These are phyloP conservation scores for Pholiota adiposa DNA, from an alignment of 1,284 basidiomycete species.

Conservation along the genomic window DNA sequence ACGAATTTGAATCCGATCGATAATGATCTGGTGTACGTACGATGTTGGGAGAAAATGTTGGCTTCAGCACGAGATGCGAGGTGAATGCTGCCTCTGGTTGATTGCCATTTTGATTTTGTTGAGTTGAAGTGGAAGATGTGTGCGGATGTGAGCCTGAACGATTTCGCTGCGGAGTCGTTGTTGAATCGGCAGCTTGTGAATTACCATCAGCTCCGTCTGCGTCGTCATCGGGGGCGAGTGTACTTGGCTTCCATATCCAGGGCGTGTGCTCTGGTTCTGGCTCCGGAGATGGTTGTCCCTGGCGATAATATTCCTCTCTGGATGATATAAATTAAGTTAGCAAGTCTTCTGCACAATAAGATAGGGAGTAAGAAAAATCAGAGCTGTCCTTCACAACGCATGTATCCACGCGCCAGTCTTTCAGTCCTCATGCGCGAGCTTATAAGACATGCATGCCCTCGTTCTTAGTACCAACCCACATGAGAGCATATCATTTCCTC, in stretches of 20 bases:
- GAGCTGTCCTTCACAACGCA: too few species aligned
- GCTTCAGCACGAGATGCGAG: slow-evolving; percentile 51
- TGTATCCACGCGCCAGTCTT: too few species aligned
- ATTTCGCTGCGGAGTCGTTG: background rate
- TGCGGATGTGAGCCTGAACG: background rate
- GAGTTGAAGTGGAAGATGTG: too few species aligned
- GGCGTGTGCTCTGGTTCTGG: slow-evolving; percentile 31
- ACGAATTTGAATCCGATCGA: slow-evolving; percentile 25
- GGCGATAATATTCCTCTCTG: slow-evolving; percentile 42
- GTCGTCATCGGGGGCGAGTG: slow-evolving; percentile 29
- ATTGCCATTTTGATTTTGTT: too few species aligned
- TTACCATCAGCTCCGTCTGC: background rate
- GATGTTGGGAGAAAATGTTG: slow-evolving; percentile 68
- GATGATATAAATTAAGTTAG: slow-evolving; percentile 2
- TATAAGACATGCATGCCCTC: too few species aligned
- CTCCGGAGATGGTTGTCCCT: slow-evolving; percentile 19
- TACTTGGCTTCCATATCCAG: slow-evolving; percentile 42
- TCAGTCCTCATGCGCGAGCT: too few species aligned
- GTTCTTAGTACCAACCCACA: too few species aligned
- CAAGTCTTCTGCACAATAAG: background rate
- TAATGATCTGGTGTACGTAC: slow-evolving; percentile 69
- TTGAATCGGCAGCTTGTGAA: too few species aligned
- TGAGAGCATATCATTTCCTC: too few species aligned
- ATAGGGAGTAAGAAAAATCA: background rate
- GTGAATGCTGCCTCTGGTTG: slow-evolving; percentile 41